phyloP scores from a whole-genome alignment of 148 eudicot genomes.

The Suaeda aralocaspica region DNA sequence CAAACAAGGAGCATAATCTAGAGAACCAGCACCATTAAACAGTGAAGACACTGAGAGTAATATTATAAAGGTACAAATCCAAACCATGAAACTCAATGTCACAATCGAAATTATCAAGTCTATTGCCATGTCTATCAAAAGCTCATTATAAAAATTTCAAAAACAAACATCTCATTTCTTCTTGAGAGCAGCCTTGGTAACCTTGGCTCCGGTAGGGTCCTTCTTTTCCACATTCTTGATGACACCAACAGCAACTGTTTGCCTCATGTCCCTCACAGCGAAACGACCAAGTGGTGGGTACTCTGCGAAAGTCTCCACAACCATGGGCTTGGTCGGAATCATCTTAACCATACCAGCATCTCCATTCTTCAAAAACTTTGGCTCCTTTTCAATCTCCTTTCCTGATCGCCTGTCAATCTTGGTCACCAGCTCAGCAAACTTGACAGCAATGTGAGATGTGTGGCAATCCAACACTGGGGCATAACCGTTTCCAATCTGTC shows the following conservation, averaged over 20 bases:
- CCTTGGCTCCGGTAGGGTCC: constrained; percentile 33
- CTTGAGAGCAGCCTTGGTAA: constrained; percentile 29
- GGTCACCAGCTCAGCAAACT: constrained; percentile 31
- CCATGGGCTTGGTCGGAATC: constrained; percentile 38
- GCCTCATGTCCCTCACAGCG: constrained; percentile 38
- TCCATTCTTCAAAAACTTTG: constrained; percentile 36
- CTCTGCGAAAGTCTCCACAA: constrained; percentile 29
- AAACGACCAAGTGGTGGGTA: constrained; percentile 39
- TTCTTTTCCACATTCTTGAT: constrained; percentile 35
- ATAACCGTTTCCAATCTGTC: constrained; percentile 36
- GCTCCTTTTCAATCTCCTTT: constrained; percentile 38
- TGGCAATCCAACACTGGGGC: constrained; percentile 39
- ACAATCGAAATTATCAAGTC: no score
- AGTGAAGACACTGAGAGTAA: no score
- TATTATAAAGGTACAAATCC: no score
- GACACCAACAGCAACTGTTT: constrained; percentile 35
- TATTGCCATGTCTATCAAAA: no score
- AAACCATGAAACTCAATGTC: no score
- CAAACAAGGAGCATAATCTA: no score
- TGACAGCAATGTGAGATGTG: constrained; percentile 41
- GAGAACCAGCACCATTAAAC: no score
- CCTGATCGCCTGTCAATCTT: constrained; percentile 36
- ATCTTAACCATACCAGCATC: constrained; percentile 35
- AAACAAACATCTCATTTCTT: constrained; percentile 19
- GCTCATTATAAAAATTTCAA: no score